A percentile compares a stretch with the other conserved stretches of the same genome.
These are phyloP conservation scores for Leccinum ponderosum DNA, from an alignment of 1,284 basidiomycete species.

Conservation along the genomic window DNA sequence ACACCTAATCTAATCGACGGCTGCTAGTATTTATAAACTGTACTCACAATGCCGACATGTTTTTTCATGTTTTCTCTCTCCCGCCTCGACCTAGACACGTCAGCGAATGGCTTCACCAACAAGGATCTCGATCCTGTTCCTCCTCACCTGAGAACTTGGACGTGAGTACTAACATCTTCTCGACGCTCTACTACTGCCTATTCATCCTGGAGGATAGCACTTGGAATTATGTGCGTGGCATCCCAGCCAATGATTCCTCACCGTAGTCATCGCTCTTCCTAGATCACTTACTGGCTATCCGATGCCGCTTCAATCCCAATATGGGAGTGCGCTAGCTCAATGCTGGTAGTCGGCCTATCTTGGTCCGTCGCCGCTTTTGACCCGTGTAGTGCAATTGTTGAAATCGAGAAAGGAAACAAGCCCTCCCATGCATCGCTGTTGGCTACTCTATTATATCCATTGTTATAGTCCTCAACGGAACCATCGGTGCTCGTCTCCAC, in stretches of 20 bases:
- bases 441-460: slow-evolving; percentile 47
- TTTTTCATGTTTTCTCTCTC: slow-evolving; percentile 5
- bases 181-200: background rate
- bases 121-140: slow-evolving; percentile 76
- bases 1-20: too few relatives aligned
- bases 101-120: slow-evolving; percentile 59
- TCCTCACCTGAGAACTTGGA: slow-evolving; percentile 58
- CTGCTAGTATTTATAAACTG: background rate
- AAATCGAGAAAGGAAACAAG: slow-evolving; percentile 43
- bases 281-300: slow-evolving; percentile 33
- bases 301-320: slow-evolving; percentile 44
- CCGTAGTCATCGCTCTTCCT: background rate
- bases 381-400: background rate
- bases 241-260: background rate
- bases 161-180: slow-evolving; percentile 18
- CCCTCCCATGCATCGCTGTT: slow-evolving; percentile 49
- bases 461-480: slow-evolving; percentile 53
- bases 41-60: background rate
- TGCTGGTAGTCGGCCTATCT: slow-evolving; percentile 53
- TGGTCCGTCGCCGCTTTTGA: slow-evolving; percentile 36
- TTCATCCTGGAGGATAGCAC: slow-evolving; percentile 14
- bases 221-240: slow-evolving; percentile 27
- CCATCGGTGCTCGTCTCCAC: slow-evolving; percentile 60
- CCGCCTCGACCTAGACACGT: background rate
- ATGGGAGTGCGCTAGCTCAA: slow-evolving; percentile 49